phyloP scores from a whole-genome alignment of 169 alveolate species.

The Plasmodium vivax region DNA sequence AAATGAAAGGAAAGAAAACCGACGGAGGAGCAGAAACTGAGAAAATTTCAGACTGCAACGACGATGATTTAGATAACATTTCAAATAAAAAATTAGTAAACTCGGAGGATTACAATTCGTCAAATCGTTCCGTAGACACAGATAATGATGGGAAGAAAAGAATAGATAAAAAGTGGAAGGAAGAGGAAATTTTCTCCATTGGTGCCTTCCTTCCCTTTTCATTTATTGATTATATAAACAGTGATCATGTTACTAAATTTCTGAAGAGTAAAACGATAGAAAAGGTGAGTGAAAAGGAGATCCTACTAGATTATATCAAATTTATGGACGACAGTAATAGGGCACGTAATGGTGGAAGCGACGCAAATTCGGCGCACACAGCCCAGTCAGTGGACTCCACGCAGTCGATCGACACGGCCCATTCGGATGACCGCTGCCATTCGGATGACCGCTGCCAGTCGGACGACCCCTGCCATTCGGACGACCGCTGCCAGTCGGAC shows the following conservation, averaged over 20 bases:
- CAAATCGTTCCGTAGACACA: constrained; percentile 7
- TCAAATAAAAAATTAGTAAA: not conserved
- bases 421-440: not conserved
- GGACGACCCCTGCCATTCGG: not conserved
- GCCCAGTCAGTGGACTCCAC: not conserved
- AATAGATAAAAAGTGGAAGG: constrained; percentile 73
- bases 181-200: constrained; percentile 67
- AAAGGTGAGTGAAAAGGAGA: constrained; percentile 52
- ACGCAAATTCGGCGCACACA: not conserved
- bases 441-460: not conserved
- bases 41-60: not conserved
- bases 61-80: not conserved
- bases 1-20: not conserved
- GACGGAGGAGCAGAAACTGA: not conserved
- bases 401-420: not conserved
- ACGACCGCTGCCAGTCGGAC: not conserved
- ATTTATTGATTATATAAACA: constrained; percentile 69
- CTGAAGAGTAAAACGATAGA: constrained; percentile 31
- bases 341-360: not conserved
- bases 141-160: not conserved
- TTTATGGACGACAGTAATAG: constrained; percentile 27
- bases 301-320: constrained; percentile 46
- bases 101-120: not conserved
- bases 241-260: constrained; percentile 29
- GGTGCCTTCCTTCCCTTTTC: constrained; percentile 71